Evolutionary conservation across 305 asterid species (phyloP).

Genomic region (Fraxinus paxiana): DNA sequence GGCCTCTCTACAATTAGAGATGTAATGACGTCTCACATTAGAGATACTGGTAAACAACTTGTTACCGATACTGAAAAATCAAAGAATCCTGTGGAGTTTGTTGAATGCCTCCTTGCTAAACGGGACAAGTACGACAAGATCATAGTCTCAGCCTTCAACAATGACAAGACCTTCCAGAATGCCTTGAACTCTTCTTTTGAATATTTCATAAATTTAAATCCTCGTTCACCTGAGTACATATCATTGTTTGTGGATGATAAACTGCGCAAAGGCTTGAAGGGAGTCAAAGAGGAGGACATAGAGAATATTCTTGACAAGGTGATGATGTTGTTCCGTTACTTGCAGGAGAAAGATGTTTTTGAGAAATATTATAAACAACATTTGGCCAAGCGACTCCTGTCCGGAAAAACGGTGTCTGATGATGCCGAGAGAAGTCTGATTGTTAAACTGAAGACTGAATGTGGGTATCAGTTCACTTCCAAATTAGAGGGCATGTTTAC

Average conservation of each 20-base stretch:
- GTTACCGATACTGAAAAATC: conserved; percentile 49
- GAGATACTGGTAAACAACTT: conserved; percentile 48
- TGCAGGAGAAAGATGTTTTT: conserved; percentile 56
- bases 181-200: conserved; percentile 50
- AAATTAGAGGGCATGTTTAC: conserved; percentile 83
- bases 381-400: conserved; percentile 52
- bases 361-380: conserved; percentile 83
- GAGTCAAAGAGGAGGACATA: conserved; percentile 51
- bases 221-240: conserved; percentile 49
- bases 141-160: conserved; percentile 37
- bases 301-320: conserved; percentile 50
- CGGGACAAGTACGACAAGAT: conserved; percentile 46
- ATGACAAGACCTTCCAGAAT: conserved; percentile 53
- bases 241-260: conserved; percentile 53
- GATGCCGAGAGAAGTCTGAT: conserved; percentile 74
- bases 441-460: conserved; percentile 76
- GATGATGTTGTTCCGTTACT: conserved; percentile 52
- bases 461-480: conserved; percentile 78
- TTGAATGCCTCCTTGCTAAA: conserved; percentile 38
- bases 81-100: conserved; percentile 49
- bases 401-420: conserved; percentile 48
- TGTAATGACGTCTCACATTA: conserved; percentile 45
- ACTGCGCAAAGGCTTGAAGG: conserved; percentile 46
- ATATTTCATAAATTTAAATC: conserved; percentile 45
- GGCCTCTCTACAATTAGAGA: conserved; percentile 42